Conservation (phyloP, 148 eudicot species). For the Diospyros lotus region DNA sequence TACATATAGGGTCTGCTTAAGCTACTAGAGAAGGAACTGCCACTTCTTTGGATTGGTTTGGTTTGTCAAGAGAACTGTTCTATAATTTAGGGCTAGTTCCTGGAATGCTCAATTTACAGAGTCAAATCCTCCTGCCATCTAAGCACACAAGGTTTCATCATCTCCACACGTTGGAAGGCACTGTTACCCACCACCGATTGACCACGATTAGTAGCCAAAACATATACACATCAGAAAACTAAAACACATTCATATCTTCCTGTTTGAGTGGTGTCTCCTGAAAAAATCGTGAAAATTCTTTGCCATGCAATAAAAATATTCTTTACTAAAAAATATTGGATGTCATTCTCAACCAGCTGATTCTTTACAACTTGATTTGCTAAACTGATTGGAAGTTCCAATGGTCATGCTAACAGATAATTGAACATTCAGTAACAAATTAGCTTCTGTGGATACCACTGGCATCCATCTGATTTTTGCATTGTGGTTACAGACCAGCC, state of each 20-base stretch:
- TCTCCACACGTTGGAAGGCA: background rate
- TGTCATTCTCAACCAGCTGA: background rate
- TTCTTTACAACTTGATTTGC: background rate
- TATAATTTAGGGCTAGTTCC: background rate
- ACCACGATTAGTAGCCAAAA: background rate
- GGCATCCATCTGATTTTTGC: too few species aligned
- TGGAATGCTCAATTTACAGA: background rate
- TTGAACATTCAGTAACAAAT: too few species aligned
- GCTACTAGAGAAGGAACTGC: background rate
- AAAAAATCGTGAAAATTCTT: background rate
- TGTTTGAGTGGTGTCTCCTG: background rate
- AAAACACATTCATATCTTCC: background rate
- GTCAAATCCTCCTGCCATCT: background rate
- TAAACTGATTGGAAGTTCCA: too few species aligned
- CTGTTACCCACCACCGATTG: background rate
- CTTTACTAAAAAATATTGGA: background rate
- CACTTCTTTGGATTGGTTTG: conserved; percentile 1
- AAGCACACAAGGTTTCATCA: background rate
- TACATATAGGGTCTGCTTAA: conserved; percentile 1
- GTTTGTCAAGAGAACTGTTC: background rate
- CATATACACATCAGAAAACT: background rate
- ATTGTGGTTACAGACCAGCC: too few species aligned
- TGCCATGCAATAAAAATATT: background rate
- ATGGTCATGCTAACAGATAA: too few species aligned
- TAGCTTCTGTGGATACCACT: too few species aligned